A percentile compares a stretch with the other conserved stretches of the same genome.
Conservation (phyloP, 2,329 filamentous ascomycete genomes). For the Capronia coronata region DNA sequence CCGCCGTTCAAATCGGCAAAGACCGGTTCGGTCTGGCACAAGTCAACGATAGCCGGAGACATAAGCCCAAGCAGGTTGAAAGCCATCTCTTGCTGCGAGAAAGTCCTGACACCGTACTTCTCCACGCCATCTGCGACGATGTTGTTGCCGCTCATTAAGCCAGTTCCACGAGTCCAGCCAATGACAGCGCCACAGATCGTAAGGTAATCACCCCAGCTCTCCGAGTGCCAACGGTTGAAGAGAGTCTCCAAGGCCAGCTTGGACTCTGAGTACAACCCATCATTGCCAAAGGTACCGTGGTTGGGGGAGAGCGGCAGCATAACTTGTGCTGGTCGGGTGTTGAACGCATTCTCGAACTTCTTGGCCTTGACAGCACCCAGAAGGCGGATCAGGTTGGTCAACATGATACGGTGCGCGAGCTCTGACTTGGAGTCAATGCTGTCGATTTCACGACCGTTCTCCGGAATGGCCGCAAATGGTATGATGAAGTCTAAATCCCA, state of each 20-base stretch:
- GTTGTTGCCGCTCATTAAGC: conserved; percentile 97
- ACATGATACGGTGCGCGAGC: conserved; percentile 96
- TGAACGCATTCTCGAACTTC: conserved; percentile 79
- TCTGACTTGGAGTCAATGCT: conserved; percentile 95
- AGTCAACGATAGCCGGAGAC: conserved; percentile 86
- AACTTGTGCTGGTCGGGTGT: conserved; percentile 93
- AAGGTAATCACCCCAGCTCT: conserved; percentile 95
- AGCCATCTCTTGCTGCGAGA: conserved; percentile 99
- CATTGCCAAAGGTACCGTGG: conserved; percentile 96
- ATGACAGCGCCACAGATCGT: conserved; percentile 98
- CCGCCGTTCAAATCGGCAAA: conserved; percentile 97
- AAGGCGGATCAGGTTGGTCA: conserved; percentile 91
- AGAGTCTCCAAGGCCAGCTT: conserved; percentile 95
- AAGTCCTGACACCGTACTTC: conserved; percentile 92
- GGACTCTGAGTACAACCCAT: conserved; percentile 96
- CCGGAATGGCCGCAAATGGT: conserved; percentile 94
- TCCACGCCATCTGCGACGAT: conserved; percentile 95
- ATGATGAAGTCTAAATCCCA: conserved; percentile 97
- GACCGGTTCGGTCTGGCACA: conserved; percentile 92
- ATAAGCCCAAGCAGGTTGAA: conserved; percentile 97
- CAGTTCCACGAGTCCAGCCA: conserved; percentile 97
- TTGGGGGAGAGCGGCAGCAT: conserved; percentile 94
- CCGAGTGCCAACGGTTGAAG: conserved; percentile 97
- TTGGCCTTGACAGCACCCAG: conserved; percentile 85
- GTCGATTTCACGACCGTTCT: conserved; percentile 96